phyloP scores from a whole-genome alignment of 129 eudicot genomes.

The Lactuca sativa region DNA sequence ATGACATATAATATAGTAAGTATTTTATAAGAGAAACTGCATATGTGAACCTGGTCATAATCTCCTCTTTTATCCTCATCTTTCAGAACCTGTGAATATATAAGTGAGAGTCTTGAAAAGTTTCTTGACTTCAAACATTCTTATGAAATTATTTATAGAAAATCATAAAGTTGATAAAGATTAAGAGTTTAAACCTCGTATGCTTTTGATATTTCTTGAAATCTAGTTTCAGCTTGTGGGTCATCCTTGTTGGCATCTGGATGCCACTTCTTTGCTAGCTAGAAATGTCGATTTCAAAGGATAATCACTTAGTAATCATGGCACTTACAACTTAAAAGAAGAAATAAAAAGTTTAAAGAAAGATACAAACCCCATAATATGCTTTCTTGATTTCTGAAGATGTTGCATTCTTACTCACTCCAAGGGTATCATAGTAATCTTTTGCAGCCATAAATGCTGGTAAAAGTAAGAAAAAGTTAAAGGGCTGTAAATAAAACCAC shows the following conservation, averaged over 20 bases:
- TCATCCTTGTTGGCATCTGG: conserved; percentile 85
- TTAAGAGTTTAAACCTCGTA: conserved; percentile 55
- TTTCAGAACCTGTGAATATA: conserved; percentile 57
- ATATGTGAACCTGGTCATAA: conserved; percentile 55
- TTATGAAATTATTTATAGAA: not conserved
- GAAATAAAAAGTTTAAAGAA: not conserved
- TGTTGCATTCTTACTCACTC: conserved; percentile 45
- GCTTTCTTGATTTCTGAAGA: conserved; percentile 61
- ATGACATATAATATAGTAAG: not conserved
- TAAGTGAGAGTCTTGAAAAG: not conserved
- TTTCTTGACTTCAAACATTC: not conserved
- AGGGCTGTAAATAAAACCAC: not conserved
- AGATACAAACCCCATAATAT: conserved; percentile 48
- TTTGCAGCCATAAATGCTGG: conserved; percentile 41
- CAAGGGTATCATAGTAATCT: conserved; percentile 54
- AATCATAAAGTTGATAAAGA: not conserved
- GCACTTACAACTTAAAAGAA: not conserved
- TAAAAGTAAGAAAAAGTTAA: not conserved
- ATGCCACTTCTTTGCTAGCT: conserved; percentile 80
- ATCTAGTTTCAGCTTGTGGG: conserved; percentile 64
- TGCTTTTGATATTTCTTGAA: conserved; percentile 77
- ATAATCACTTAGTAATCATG: not conserved
- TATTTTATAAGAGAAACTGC: conserved; percentile 2
- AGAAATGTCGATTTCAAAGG: conserved; percentile 10
- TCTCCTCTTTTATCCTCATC: conserved; percentile 64